phyloP scores from a whole-genome alignment of 768 basidiomycete genomes.

The Kondoa subrosea region DNA sequence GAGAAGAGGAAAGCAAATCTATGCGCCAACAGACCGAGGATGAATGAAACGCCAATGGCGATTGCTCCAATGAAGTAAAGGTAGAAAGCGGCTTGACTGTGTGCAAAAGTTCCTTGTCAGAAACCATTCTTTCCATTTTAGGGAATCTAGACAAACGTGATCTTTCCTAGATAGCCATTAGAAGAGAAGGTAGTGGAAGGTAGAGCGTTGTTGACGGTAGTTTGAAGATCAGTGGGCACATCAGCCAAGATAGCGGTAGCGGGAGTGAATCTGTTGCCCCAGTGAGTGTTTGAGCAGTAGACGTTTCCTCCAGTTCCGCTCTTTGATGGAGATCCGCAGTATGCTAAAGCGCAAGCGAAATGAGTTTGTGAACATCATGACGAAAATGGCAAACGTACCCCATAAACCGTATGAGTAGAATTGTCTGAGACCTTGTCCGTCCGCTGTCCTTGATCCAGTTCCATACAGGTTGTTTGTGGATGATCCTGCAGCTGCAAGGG shows the following conservation, averaged over 20 bases:
- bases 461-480: slow-evolving; percentile 13
- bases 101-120: neutral
- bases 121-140: neutral
- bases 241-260: slow-evolving; percentile 15
- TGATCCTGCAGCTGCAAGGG: slow-evolving; percentile 5
- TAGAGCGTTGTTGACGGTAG: slow-evolving; percentile 8
- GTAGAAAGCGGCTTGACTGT: slow-evolving; percentile 30
- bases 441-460: slow-evolving; percentile 9
- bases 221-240: slow-evolving; percentile 8
- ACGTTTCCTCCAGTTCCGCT: slow-evolving; percentile 7
- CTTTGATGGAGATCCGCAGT: slow-evolving; percentile 6
- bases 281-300: slow-evolving; percentile 11
- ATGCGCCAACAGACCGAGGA: slow-evolving; percentile 37
- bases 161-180: slow-evolving; percentile 5
- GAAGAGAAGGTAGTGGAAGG: slow-evolving; percentile 7
- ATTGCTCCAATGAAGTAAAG: slow-evolving; percentile 35
- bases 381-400: neutral
- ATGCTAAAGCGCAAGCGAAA: neutral
- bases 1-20: slow-evolving; percentile 63
- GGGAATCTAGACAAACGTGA: slow-evolving; percentile 11
- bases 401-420: slow-evolving; percentile 16
- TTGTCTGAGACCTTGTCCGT: slow-evolving; percentile 15
- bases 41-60: slow-evolving; percentile 13
- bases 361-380: neutral
- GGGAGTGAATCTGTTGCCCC: slow-evolving; percentile 10